A percentile compares a stretch with the other conserved stretches of the same genome.
Conservation (phyloP, 345 rosid genomes). For the Salix suchowensis region DNA sequence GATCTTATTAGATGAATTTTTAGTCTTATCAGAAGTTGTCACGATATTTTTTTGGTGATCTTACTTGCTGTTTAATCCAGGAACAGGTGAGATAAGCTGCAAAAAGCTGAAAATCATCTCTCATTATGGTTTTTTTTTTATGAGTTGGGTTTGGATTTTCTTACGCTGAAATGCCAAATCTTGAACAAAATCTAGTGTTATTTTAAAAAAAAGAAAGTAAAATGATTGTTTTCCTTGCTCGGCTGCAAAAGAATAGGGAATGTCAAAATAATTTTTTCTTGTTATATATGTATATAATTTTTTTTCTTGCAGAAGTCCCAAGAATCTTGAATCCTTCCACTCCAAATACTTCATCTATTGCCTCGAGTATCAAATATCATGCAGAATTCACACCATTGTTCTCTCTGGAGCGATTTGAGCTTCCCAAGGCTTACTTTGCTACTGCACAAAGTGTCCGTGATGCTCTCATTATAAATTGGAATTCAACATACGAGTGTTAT, state of each 20-base stretch:
- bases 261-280: background rate
- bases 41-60: background rate
- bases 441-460: slow-evolving; percentile 76
- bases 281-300: background rate
- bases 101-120: background rate
- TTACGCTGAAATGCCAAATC: background rate
- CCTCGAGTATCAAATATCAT: slow-evolving; percentile 61
- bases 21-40: background rate
- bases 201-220: no score
- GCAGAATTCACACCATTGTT: slow-evolving; percentile 65
- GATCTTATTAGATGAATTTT: no score
- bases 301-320: slow-evolving; percentile 24
- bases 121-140: background rate
- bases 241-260: background rate
- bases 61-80: background rate
- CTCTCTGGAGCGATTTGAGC: slow-evolving; percentile 63
- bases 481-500: slow-evolving; percentile 56
- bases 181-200: no score
- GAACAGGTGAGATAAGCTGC: background rate
- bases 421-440: slow-evolving; percentile 62
- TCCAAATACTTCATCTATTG: slow-evolving; percentile 54
- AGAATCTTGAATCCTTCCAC: slow-evolving; percentile 23
- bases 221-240: background rate
- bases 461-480: slow-evolving; percentile 60
- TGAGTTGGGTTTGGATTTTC: background rate